These are phyloP conservation scores for Serendipita indica DNA, from an alignment of 768 basidiomycete genomes.

Conservation along the genomic window DNA sequence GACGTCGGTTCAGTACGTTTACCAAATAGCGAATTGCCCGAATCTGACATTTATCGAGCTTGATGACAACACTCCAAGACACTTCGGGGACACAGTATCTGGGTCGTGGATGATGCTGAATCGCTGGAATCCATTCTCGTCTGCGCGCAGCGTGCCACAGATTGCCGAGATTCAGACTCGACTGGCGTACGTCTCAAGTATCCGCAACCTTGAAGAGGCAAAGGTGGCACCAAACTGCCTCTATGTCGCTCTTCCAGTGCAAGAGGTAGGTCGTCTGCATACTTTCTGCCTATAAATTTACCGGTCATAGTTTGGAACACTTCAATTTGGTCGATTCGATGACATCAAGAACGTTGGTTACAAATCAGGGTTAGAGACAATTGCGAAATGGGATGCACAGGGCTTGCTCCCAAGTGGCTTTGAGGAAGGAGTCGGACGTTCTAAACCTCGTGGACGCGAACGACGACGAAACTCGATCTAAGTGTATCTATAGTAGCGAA, in stretches of 20 bases:
- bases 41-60: slow-evolving; percentile 30
- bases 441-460: not conserved
- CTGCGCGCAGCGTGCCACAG: slow-evolving; percentile 58
- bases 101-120: slow-evolving; percentile 95
- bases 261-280: slow-evolving; percentile 40
- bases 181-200: slow-evolving; percentile 91
- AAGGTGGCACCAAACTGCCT: slow-evolving; percentile 77
- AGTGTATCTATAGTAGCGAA: not conserved
- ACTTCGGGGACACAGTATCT: slow-evolving; percentile 88
- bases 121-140: slow-evolving; percentile 83
- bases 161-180: slow-evolving; percentile 91
- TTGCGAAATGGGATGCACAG: slow-evolving; percentile 69
- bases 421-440: slow-evolving; percentile 26
- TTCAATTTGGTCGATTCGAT: slow-evolving; percentile 79
- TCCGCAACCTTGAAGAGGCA: slow-evolving; percentile 90
- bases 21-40: not conserved
- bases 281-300: not conserved
- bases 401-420: slow-evolving; percentile 65
- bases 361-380: slow-evolving; percentile 47
- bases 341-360: slow-evolving; percentile 80
- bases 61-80: slow-evolving; percentile 87
- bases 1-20: slow-evolving; percentile 76
- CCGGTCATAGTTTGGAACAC: slow-evolving; percentile 59
- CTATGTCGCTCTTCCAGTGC: slow-evolving; percentile 91
- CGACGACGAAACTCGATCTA: not conserved